phyloP scores from a whole-genome alignment of 2,329 filamentous ascomycete species.

The Proliferodiscus dingleyae region DNA sequence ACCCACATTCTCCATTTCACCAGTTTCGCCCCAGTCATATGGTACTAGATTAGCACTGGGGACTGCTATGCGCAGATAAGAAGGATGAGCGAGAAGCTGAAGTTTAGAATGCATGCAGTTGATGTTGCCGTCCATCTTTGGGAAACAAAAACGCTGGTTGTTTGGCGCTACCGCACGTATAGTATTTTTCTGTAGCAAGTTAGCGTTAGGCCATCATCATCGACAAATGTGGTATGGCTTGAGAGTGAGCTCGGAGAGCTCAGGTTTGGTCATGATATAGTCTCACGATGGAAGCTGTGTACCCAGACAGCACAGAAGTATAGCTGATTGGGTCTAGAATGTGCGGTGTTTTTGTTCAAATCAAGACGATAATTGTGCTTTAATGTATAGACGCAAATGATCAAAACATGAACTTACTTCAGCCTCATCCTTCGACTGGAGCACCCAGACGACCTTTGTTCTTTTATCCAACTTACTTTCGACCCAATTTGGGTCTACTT shows the following conservation, averaged over 20 bases:
- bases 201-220: conserved; percentile 4
- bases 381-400: not conserved
- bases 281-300: no score
- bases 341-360: no score
- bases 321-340: no score
- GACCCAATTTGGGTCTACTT: conserved; percentile 66
- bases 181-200: conserved; percentile 40
- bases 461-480: conserved; percentile 54
- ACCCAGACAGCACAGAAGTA: no score
- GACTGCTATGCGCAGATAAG: conserved; percentile 72
- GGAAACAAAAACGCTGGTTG: conserved; percentile 73
- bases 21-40: conserved; percentile 66
- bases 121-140: conserved; percentile 61
- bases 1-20: conserved; percentile 76
- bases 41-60: conserved; percentile 82
- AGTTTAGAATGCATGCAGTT: conserved; percentile 92
- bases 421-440: conserved; percentile 47
- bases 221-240: no score
- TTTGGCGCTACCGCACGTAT: conserved; percentile 46
- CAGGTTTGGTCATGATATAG: no score
- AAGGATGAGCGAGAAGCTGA: conserved; percentile 75
- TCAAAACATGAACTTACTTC: conserved; percentile 39
- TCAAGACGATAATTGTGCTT: no score
- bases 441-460: conserved; percentile 59
- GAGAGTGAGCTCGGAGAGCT: no score